phyloP scores from a whole-genome alignment of 2,329 filamentous ascomycete genomes.

The Acephala macrosclerotiorum region DNA sequence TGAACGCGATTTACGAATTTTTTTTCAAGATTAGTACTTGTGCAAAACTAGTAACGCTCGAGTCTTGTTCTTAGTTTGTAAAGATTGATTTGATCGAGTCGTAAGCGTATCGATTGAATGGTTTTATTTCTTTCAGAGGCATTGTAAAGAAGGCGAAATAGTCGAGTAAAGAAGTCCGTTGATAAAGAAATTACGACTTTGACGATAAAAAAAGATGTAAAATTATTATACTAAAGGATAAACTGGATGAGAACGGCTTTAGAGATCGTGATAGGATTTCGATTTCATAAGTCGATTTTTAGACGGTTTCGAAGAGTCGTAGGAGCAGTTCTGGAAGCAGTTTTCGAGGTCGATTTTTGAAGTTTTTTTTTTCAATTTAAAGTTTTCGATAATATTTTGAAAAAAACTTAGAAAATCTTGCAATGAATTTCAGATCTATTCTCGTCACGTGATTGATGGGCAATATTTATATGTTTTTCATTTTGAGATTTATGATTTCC shows the following conservation, averaged over 20 bases:
- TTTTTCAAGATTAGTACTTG: background rate
- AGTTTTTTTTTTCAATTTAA: background rate
- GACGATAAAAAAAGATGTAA: background rate
- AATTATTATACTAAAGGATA: background rate
- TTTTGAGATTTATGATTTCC: too few species aligned
- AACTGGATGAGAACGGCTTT: slow-evolving; percentile 4
- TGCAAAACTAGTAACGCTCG: background rate
- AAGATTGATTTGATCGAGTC: background rate
- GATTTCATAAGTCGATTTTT: background rate
- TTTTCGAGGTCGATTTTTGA: too few species aligned
- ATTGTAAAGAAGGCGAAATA: background rate
- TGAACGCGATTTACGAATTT: background rate
- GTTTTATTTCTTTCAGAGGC: background rate
- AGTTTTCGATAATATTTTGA: background rate
- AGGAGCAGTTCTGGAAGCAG: too few species aligned
- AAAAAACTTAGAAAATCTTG: background rate
- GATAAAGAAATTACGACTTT: background rate
- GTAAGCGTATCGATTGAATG: slow-evolving; percentile 5
- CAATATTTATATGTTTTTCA: background rate
- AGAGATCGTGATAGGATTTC: background rate
- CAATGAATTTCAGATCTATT: background rate
- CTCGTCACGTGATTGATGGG: background rate
- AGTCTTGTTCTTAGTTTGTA: background rate
- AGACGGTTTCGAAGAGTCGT: background rate
- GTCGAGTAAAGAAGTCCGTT: background rate